A percentile compares a stretch with the other conserved stretches of the same genome.
phyloP scores from a whole-genome alignment of 441 rosid genomes.

The Populus tomentosa region DNA sequence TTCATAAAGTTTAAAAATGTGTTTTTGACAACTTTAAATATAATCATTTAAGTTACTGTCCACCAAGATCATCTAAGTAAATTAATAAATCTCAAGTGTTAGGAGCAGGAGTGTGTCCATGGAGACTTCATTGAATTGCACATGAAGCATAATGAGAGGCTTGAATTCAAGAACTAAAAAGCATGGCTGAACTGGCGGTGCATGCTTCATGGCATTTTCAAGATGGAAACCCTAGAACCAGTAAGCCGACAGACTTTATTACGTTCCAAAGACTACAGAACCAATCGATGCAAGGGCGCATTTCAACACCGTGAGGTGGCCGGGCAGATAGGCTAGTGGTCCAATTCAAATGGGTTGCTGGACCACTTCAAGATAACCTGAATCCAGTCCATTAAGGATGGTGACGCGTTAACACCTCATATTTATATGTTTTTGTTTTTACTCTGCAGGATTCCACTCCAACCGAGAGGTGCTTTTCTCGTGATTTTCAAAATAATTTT shows the following conservation, averaged over 20 bases:
- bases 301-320: neutral
- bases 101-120: too few species aligned
- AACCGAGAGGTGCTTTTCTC: neutral
- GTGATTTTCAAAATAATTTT: too few species aligned
- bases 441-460: neutral
- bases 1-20: too few species aligned
- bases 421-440: neutral
- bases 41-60: too few species aligned
- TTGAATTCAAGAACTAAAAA: too few species aligned
- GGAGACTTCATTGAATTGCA: too few species aligned
- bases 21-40: too few species aligned
- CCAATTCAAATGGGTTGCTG: constrained; percentile 6
- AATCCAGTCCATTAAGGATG: constrained; percentile 1
- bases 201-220: neutral
- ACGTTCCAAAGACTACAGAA: neutral
- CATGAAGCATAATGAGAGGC: too few species aligned
- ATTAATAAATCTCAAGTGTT: too few species aligned
- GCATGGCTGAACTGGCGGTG: too few species aligned
- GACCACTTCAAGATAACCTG: constrained; percentile 2
- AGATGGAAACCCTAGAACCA: neutral
- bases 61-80: too few species aligned
- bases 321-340: neutral
- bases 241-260: neutral
- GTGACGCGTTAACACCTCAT: neutral
- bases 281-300: neutral